Conservation (phyloP, 2,329 filamentous ascomycete species). For the Nigrospora sphaerica region DNA sequence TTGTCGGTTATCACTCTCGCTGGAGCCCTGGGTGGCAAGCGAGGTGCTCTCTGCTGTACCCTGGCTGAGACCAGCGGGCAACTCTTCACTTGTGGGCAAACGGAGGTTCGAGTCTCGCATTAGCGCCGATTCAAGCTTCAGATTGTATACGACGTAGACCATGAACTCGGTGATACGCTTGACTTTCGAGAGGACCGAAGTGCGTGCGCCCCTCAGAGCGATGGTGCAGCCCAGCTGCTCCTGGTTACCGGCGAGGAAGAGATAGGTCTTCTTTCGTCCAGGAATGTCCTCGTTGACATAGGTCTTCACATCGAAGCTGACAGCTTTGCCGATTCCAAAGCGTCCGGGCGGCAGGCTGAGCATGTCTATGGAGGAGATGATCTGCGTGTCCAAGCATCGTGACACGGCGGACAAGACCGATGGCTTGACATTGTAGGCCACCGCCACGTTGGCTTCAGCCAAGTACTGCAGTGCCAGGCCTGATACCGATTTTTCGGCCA, state of each 20-base stretch:
- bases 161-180: constrained; percentile 97
- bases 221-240: constrained; percentile 93
- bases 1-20: constrained; percentile 9
- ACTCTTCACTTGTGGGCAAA: constrained; percentile 58
- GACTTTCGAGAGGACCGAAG: constrained; percentile 64
- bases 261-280: constrained; percentile 84
- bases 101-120: constrained; percentile 90
- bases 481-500: constrained; percentile 91
- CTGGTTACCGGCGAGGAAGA: constrained; percentile 86
- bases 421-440: constrained; percentile 93
- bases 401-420: constrained; percentile 94
- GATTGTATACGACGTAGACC: constrained; percentile 97
- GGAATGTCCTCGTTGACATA: constrained; percentile 73
- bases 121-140: constrained; percentile 90
- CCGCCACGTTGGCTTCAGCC: constrained; percentile 81
- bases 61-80: constrained; percentile 28
- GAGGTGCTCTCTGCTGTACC: constrained; percentile 27
- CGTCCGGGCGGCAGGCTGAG: constrained; percentile 61
- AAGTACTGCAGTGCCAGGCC: constrained; percentile 85
- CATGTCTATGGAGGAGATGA: constrained; percentile 94
- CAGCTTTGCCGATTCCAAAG: constrained; percentile 71
- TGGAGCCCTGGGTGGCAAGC: constrained; percentile 15
- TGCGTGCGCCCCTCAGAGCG: constrained; percentile 74
- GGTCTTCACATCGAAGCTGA: constrained; percentile 90
- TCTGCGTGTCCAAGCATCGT: constrained; percentile 81